Conservation (phyloP, 768 basidiomycete genomes). For the Suillus subluteus region DNA sequence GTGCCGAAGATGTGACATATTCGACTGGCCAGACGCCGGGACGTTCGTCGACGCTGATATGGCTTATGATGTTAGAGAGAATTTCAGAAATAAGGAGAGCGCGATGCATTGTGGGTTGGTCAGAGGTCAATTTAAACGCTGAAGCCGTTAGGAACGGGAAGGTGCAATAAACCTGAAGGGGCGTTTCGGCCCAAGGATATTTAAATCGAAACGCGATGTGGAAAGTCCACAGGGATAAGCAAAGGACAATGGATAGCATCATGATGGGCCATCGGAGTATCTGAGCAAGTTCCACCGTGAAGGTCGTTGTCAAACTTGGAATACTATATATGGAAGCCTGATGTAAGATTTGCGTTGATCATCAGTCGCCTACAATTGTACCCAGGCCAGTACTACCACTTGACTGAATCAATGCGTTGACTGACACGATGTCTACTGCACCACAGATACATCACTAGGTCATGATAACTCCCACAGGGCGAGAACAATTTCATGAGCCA, state of each 20-base stretch:
- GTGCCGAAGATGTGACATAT: background rate
- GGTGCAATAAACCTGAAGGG: constrained; percentile 7
- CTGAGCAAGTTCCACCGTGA: background rate
- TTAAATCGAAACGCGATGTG: background rate
- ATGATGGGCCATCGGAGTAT: background rate
- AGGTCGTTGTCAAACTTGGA: constrained; percentile 52
- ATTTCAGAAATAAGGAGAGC: background rate
- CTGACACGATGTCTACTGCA: background rate
- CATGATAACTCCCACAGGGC: background rate
- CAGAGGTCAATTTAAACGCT: constrained; percentile 28
- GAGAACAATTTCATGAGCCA: background rate
- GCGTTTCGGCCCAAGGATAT: constrained; percentile 13
- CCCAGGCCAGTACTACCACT: no score
- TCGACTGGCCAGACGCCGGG: background rate
- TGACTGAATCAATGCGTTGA: background rate
- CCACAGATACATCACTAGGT: background rate
- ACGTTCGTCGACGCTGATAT: background rate
- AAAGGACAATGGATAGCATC: background rate
- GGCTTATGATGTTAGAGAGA: background rate
- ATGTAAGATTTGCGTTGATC: background rate
- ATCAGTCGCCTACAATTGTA: no score
- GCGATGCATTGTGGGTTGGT: background rate
- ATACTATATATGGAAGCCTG: background rate
- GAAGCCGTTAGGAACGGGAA: constrained; percentile 37
- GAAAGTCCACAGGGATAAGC: background rate